Evolutionary conservation across 176 grass and related monocot species (phyloP).

Genomic region (Oryza glaberrima): DNA sequence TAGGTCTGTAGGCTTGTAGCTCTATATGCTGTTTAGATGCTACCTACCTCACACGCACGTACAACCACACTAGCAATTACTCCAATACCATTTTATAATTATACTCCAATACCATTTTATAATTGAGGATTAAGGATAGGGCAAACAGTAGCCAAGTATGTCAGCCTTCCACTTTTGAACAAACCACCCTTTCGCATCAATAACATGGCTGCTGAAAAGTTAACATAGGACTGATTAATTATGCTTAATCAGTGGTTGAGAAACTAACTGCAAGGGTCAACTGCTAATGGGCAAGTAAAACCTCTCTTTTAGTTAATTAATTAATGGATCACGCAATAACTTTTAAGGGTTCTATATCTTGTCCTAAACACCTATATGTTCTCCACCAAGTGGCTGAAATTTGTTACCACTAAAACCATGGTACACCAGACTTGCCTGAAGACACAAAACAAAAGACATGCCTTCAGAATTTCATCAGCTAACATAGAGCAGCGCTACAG

Average conservation of each 20-base stretch:
- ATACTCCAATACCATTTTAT: not conserved
- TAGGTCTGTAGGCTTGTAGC: slow-evolving; percentile 13
- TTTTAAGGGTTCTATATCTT: not conserved
- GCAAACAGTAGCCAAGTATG: not conserved
- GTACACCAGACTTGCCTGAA: not conserved
- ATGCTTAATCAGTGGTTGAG: not conserved
- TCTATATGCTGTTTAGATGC: slow-evolving; percentile 31
- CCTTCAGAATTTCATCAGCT: not conserved
- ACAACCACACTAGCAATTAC: slow-evolving; percentile 2
- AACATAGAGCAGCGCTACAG: not conserved
- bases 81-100: not conserved
- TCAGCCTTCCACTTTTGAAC: slow-evolving; percentile 27
- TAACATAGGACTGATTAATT: slow-evolving; percentile 23
- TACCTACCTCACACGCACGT: not conserved
- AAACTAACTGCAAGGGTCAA: slow-evolving; percentile 41
- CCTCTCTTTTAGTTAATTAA: not conserved
- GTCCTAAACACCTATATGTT: slow-evolving; percentile 10
- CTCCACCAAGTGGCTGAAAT: not conserved
- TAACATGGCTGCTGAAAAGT: not conserved
- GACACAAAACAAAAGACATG: not conserved
- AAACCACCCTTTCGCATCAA: not conserved
- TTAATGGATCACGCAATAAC: not conserved
- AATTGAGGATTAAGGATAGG: not conserved
- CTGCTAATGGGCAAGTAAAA: slow-evolving; percentile 48
- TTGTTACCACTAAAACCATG: not conserved